Conservation (phyloP, 2,329 filamentous ascomycete species). For the Colletotrichum falcatum region DNA sequence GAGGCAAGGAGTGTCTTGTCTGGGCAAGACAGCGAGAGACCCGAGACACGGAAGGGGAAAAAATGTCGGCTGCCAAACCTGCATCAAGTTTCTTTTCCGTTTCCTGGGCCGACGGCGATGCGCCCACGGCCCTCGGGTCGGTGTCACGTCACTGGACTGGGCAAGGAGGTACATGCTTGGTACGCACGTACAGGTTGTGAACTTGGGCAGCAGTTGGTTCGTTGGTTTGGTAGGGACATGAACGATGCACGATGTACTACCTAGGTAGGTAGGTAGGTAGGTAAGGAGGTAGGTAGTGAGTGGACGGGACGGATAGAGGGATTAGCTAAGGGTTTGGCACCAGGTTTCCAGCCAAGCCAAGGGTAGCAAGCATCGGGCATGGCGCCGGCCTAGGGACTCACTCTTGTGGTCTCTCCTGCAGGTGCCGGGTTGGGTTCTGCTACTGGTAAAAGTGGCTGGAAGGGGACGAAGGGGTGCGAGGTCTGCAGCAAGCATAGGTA, state of each 20-base stretch:
- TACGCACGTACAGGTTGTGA: background rate
- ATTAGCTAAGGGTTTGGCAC: no score
- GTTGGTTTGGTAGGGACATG: background rate
- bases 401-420: slow-evolving; percentile 22
- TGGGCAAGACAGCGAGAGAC: slow-evolving; percentile 17
- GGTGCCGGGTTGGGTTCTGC: slow-evolving; percentile 23
- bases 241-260: no score
- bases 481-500: slow-evolving; percentile 2
- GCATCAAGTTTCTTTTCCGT: slow-evolving; percentile 33
- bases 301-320: no score
- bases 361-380: slow-evolving; percentile 7
- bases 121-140: background rate
- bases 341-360: slow-evolving; percentile 24
- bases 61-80: slow-evolving; percentile 28
- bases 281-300: no score
- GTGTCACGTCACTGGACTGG: background rate
- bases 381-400: slow-evolving; percentile 27
- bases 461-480: slow-evolving; percentile 18
- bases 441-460: slow-evolving; percentile 27
- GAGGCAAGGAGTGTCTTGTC: slow-evolving; percentile 14
- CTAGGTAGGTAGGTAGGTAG: no score
- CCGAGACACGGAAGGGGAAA: slow-evolving; percentile 33
- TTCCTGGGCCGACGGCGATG: slow-evolving; percentile 10
- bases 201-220: background rate
- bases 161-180: background rate